phyloP scores from a whole-genome alignment of 2,329 filamentous ascomycete genomes.

The Chaetomiaceae sp. region DNA sequence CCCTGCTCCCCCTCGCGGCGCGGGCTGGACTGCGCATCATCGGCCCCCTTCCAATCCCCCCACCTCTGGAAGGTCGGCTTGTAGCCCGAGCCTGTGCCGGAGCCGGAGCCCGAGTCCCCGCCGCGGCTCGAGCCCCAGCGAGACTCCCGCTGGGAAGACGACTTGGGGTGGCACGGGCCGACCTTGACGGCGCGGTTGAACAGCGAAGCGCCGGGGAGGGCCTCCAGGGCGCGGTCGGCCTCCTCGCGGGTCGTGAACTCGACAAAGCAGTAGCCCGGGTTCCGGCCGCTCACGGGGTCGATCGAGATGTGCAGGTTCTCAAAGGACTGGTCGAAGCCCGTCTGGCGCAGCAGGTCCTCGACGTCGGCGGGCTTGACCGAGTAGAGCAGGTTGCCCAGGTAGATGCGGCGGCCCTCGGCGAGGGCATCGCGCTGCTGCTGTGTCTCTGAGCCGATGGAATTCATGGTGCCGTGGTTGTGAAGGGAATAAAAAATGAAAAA shows the following conservation, averaged over 20 bases:
- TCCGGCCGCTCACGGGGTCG: slow-evolving; percentile 62
- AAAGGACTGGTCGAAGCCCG: slow-evolving; percentile 33
- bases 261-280: slow-evolving; percentile 71
- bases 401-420: slow-evolving; percentile 40
- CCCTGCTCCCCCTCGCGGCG: slow-evolving; percentile 23
- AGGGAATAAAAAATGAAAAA: too few species aligned
- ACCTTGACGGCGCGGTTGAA: slow-evolving; percentile 58
- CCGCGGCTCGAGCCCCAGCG: slow-evolving; percentile 15
- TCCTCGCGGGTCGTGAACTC: slow-evolving; percentile 56
- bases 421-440: slow-evolving; percentile 19
- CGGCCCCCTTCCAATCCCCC: slow-evolving; percentile 40
- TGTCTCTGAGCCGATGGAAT: background rate
- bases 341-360: slow-evolving; percentile 31
- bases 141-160: slow-evolving; percentile 1
- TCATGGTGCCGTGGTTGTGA: background rate
- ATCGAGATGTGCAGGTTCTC: slow-evolving; percentile 63
- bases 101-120: too few species aligned
- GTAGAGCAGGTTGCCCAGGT: slow-evolving; percentile 61
- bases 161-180: slow-evolving; percentile 58
- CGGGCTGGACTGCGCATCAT: slow-evolving; percentile 3
- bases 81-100: too few species aligned
- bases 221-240: slow-evolving; percentile 53
- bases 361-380: slow-evolving; percentile 41
- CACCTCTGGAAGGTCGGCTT: slow-evolving; percentile 36
- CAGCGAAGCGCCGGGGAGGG: slow-evolving; percentile 50